A percentile compares a stretch with the other conserved stretches of the same genome.
Conservation (phyloP, 2,329 filamentous ascomycete genomes). For the Huntiella moniliformis region DNA sequence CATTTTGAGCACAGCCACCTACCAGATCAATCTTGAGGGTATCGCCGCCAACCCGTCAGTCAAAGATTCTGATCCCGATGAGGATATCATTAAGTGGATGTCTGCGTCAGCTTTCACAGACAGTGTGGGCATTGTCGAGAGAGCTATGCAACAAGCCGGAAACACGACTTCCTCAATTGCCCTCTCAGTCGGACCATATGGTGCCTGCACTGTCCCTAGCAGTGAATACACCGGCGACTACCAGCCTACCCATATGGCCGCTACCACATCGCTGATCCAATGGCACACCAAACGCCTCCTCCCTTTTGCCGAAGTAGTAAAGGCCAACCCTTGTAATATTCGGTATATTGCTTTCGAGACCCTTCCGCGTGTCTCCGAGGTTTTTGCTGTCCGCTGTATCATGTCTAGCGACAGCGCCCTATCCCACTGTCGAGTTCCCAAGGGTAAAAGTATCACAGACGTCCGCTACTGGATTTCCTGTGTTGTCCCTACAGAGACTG, state of each 20-base stretch:
- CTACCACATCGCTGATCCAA: slow-evolving; percentile 23
- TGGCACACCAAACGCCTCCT: slow-evolving; percentile 40
- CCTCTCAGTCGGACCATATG: slow-evolving; percentile 46
- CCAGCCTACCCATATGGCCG: slow-evolving; percentile 27
- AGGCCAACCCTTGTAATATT: slow-evolving; percentile 23
- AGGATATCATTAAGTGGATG: slow-evolving; percentile 24
- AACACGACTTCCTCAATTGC: slow-evolving; percentile 24
- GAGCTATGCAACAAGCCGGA: not conserved
- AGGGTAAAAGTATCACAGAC: slow-evolving; percentile 11
- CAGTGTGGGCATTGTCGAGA: not conserved
- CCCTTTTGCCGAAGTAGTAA: slow-evolving; percentile 27
- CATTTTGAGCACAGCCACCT: slow-evolving; percentile 47
- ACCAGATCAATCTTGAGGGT: slow-evolving; percentile 40
- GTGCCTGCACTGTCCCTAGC: slow-evolving; percentile 45
- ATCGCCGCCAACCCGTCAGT: slow-evolving; percentile 27
- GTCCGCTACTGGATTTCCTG: slow-evolving; percentile 42
- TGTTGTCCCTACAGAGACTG: slow-evolving; percentile 24
- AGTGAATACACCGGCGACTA: slow-evolving; percentile 48
- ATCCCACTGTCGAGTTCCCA: too few relatives aligned
- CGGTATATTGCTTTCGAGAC: slow-evolving; percentile 47
- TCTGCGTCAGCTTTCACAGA: not conserved
- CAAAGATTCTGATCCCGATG: slow-evolving; percentile 18
- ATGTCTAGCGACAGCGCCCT: slow-evolving; percentile 15
- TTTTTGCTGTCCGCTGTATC: slow-evolving; percentile 34
- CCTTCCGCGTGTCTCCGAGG: slow-evolving; percentile 42